These are phyloP conservation scores for Diaporthe citriasiana DNA, from an alignment of 2,329 filamentous ascomycete species.

Conservation along the genomic window DNA sequence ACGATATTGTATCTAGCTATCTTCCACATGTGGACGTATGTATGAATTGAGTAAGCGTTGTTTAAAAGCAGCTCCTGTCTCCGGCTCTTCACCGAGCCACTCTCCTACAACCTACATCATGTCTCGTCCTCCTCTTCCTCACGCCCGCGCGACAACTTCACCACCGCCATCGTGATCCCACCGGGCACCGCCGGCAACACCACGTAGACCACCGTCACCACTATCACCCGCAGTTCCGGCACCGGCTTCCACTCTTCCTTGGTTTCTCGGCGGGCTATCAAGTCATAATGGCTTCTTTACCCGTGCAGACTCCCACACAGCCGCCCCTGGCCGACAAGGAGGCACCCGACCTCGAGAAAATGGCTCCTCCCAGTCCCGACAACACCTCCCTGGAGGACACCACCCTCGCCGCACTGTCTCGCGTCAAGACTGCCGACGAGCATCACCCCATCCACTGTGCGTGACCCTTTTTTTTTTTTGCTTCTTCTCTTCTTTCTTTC, in stretches of 20 bases:
- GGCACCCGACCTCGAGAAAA: conserved; percentile 38
- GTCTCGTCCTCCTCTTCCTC: conserved; percentile 32
- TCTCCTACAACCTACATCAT: conserved; percentile 31
- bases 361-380: conserved; percentile 27
- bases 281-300: conserved; percentile 6
- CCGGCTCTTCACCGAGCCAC: conserved; percentile 16
- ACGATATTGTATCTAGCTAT: neutral
- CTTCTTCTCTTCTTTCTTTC: neutral
- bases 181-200: neutral
- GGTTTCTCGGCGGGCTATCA: neutral
- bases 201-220: neutral
- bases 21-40: neutral
- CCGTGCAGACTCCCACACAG: conserved; percentile 5
- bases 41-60: conserved; percentile 18
- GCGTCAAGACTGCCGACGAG: conserved; percentile 46
- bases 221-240: neutral
- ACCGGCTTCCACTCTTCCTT: neutral
- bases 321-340: conserved; percentile 28
- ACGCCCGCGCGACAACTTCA: conserved; percentile 33
- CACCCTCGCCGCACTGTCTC: conserved; percentile 47
- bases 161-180: conserved; percentile 12
- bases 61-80: conserved; percentile 36
- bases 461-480: neutral
- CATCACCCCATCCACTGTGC: conserved; percentile 50
- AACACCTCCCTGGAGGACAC: conserved; percentile 43